A percentile compares a stretch with the other conserved stretches of the same genome.
These are phyloP conservation scores for Aegle marmelos DNA, from an alignment of 345 rosid species.

Conservation along the genomic window DNA sequence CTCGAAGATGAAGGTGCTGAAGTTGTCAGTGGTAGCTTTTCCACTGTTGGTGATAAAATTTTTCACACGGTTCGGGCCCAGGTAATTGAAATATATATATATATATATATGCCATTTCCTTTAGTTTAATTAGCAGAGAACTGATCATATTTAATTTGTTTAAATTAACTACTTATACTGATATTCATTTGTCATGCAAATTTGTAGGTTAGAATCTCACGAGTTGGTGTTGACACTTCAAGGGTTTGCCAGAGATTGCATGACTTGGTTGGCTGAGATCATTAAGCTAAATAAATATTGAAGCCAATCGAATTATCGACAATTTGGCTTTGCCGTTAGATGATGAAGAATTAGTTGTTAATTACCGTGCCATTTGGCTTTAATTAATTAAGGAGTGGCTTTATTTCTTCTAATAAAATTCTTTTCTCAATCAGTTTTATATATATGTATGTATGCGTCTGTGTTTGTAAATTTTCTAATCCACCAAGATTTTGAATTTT, in stretches of 20 bases:
- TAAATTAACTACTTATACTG: not conserved
- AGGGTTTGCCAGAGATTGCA: constrained; percentile 35
- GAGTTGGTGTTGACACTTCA: constrained; percentile 53
- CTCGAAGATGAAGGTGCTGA: constrained; percentile 60
- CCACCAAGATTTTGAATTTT: no score
- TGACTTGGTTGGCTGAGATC: constrained; percentile 21
- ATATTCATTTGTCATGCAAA: not conserved
- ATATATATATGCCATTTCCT: not conserved
- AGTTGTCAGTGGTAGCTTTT: constrained; percentile 44
- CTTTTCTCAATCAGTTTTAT: no score
- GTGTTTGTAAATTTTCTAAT: no score
- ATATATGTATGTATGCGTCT: no score
- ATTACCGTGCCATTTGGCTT: no score
- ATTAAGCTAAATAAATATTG: no score
- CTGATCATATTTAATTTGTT: not conserved
- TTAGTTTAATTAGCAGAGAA: not conserved
- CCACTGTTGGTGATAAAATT: constrained; percentile 37
- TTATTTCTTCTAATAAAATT: no score
- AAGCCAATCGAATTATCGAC: not conserved
- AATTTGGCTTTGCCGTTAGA: not conserved
- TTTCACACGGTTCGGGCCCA: constrained; percentile 54
- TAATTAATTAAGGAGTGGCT: no score
- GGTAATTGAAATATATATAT: constrained; percentile 20
- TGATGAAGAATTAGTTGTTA: not conserved
- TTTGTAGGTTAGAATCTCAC: constrained; percentile 37